Conservation (phyloP, 129 eudicot genomes). For the Arctium minus region DNA sequence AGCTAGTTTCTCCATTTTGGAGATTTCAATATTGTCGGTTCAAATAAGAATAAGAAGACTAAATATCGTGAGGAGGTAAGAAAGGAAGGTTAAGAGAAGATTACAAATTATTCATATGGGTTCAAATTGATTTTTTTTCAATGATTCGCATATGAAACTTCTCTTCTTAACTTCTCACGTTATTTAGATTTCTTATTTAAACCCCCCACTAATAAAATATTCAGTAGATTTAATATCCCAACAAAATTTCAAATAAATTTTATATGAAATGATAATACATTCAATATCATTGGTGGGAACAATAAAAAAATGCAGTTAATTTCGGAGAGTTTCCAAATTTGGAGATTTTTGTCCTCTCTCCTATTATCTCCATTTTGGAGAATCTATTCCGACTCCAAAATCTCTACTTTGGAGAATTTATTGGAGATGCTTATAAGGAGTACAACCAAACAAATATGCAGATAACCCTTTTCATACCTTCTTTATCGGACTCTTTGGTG, state of each 20-base stretch:
- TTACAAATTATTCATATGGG: no score
- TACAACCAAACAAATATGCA: not conserved
- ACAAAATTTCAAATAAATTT: not conserved
- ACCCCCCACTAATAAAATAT: no score
- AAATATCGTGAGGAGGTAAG: no score
- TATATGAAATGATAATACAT: not conserved
- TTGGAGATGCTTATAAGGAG: no score
- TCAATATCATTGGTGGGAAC: not conserved
- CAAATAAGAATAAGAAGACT: no score
- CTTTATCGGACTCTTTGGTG: constrained; percentile 37
- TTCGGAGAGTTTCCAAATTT: not conserved
- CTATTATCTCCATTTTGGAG: not conserved
- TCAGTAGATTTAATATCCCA: not conserved
- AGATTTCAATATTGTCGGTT: not conserved
- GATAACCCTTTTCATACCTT: constrained; percentile 40
- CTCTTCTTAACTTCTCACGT: no score
- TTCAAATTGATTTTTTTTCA: no score
- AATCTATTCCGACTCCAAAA: no score
- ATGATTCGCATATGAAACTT: no score
- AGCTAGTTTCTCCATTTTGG: not conserved
- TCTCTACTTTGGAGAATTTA: no score
- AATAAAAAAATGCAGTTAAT: not conserved
- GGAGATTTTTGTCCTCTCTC: not conserved
- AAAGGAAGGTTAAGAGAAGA: no score
- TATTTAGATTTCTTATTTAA: no score